Base-by-base conservation (phyloP, 805 yeast species). In the Saturnispora dispora region DNA sequence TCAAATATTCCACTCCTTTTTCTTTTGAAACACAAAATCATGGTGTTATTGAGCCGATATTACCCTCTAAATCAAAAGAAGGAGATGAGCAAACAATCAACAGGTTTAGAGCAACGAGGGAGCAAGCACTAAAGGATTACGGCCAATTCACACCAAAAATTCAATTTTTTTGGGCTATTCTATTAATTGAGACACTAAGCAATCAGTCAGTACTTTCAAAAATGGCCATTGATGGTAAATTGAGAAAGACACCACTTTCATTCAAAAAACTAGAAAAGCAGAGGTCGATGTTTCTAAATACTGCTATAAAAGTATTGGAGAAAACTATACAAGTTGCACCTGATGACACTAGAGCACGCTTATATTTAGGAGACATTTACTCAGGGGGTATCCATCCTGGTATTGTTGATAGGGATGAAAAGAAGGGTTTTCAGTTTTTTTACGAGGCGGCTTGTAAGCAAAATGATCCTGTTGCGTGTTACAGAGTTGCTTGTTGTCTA, bases 401-500 rank as follows among this genome's bases (percentile, higher is more conserved):
- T 2, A 58, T 70, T 25, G 57, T 74, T 17, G 79, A 75, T 17
- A 70, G 73, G 52, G 82, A 83, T 66, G 80, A 78, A 58, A 71
- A 63, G 40, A 76, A 76, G 57, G 89, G 90, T 3, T 80, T 78
- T 58, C 79, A 78, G 53, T 69, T 73, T 47, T 85, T 84, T 63
- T 58, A 66, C 30, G 77, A 75, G 53, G 83, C 88, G 0, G 84
- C 88, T 5, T 53, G 54, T 8, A 69, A 70, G 45, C 72, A 72
- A 41, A 74, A 77, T 20, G 82, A 82, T 58, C 72, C 80, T 0
- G 77, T 77, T 50, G 83, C 86, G 9, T 74, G 82, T 52, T 85
- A 82, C 66, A 68, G 91, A 46, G 75, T 81, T 1, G 93, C 85
- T 0, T 84, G 84, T 32, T 79, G 88, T 59, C 74, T 75, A 59